Conservation (phyloP, 495 filamentous ascomycete genomes). For the Neurospora sp. region DNA sequence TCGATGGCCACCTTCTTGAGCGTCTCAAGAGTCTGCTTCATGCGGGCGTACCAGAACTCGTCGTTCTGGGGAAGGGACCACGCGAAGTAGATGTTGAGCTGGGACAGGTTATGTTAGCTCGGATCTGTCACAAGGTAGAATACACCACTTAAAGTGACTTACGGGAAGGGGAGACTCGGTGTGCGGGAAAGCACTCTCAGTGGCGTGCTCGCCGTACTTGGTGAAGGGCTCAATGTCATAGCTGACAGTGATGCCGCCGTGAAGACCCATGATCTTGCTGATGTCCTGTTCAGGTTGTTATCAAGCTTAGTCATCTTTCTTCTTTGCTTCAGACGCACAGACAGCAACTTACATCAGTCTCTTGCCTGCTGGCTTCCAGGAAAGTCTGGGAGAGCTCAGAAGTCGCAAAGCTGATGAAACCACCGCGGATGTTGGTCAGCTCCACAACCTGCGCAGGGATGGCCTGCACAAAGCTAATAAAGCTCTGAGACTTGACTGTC, state of each 20-base stretch:
- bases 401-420: conserved; percentile 16
- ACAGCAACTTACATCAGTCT: conserved; percentile 5
- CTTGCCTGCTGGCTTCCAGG: conserved; percentile 8
- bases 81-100: conserved; percentile 18
- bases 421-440: conserved; percentile 10
- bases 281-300: background rate
- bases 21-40: conserved; percentile 3
- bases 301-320: background rate
- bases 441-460: conserved; percentile 9
- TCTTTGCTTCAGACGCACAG: background rate
- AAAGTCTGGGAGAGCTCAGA: conserved; percentile 8
- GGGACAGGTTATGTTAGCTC: background rate
- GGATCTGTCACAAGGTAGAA: background rate
- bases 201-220: conserved; percentile 13
- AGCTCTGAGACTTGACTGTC: conserved; percentile 40
- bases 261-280: background rate
- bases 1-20: conserved; percentile 11
- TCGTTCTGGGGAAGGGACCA: conserved; percentile 13
- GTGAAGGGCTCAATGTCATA: conserved; percentile 21
- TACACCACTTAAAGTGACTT: background rate
- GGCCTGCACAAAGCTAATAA: conserved; percentile 32
- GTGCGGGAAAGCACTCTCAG: conserved; percentile 17
- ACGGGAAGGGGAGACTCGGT: conserved; percentile 17
- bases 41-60: conserved; percentile 13
- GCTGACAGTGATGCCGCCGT: conserved; percentile 7